Base-by-base conservation (phyloP, 2,329 filamentous ascomycete species). In the Tolypocladium ophioglossoides region DNA sequence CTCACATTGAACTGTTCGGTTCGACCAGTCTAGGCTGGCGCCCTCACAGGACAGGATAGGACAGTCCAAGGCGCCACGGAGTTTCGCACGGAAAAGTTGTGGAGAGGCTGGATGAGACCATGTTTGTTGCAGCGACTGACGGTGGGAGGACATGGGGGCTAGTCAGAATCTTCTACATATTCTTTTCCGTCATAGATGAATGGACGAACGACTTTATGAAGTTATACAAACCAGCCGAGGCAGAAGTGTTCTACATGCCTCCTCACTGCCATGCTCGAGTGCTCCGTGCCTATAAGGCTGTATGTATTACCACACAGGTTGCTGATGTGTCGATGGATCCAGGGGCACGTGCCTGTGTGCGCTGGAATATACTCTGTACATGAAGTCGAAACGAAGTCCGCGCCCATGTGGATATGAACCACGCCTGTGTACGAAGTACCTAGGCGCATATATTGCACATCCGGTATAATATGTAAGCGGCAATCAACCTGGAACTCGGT, bases 141-240 rank as follows among this genome's bases (percentile, higher is more conserved):
- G 51, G 50, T 39, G 41, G 52, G 44, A 50, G 35, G 50, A 51
- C 47, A 41, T n/a, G 38, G 51, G 50, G 52, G 49, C 57, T 59
- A 61, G 58, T 61, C 62, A 62, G 61, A 65, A 68, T 67, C 61
- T 68, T 61, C 60, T 67, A 64, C 61, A 65, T 64, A 63, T 67
- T 66, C 62, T 58, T 63, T 68, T 62, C 58, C 60, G 61, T 68
- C 56, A 67, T 67, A 69, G 66, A 69, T 64, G 66, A 68, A 68
- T 63, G 63, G 56, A 65, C 55, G 56, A 65, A 65, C 55, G 64
- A 65, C 57, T 62, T 62, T 55, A 62, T 55, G 55, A 53, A 35
- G 8, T 7, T 41, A 12, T 4, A 35, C 14, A 27, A 16, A 37
- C 30, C 20, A 9, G 39, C 30, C 16, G 24, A 16, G 35, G 44